Conservation (phyloP, 306 rosid species). For the Ammopiptanthus mongolicus region DNA sequence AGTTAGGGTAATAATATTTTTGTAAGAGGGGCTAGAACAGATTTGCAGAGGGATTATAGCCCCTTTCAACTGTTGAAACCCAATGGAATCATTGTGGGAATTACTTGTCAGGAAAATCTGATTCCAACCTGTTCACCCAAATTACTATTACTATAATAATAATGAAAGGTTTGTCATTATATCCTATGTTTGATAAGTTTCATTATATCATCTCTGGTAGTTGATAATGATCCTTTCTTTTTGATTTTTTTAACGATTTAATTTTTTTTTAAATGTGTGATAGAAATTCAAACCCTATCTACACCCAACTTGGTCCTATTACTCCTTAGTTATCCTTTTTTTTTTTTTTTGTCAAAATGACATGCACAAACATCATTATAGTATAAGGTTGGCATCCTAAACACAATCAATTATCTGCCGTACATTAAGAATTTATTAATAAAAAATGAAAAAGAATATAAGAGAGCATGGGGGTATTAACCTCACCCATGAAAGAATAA, state of each 20-base stretch:
- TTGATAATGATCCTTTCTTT: not conserved
- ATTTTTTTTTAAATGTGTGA: no score
- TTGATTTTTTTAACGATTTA: not conserved
- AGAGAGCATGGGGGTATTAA: no score
- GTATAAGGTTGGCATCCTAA: no score
- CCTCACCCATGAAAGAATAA: no score
- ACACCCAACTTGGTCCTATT: not conserved
- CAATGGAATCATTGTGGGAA: constrained; percentile 27
- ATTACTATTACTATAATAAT: constrained; percentile 23
- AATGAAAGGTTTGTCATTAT: constrained; percentile 8
- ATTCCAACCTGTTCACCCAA: constrained; percentile 33
- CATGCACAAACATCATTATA: no score
- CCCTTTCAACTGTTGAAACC: not conserved
- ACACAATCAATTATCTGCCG: no score
- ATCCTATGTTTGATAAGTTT: not conserved
- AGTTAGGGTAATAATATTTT: constrained; percentile 4
- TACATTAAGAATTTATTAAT: no score
- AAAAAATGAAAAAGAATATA: no score
- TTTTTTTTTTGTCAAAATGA: no score
- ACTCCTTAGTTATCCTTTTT: no score
- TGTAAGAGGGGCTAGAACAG: not conserved
- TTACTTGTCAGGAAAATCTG: constrained; percentile 14
- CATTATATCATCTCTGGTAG: not conserved
- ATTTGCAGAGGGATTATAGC: constrained; percentile 8
- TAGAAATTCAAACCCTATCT: no score